These are phyloP conservation scores for Lichenothelia convexa DNA, from an alignment of 495 filamentous ascomycete genomes.

Conservation along the genomic window DNA sequence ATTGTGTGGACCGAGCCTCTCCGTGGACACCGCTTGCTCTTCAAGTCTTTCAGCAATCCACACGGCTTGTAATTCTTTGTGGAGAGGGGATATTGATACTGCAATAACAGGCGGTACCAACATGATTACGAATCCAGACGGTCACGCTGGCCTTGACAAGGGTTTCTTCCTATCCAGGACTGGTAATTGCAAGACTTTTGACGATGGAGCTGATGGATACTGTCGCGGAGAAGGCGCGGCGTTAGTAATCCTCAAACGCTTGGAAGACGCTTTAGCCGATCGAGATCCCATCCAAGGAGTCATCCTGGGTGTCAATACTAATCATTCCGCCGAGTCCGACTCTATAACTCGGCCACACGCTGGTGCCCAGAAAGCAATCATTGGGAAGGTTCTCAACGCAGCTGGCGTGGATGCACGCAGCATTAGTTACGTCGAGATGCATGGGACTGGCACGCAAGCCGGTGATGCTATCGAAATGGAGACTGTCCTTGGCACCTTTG, in stretches of 20 bases:
- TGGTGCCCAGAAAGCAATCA: slow-evolving; percentile 12
- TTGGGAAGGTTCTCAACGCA: slow-evolving; percentile 7
- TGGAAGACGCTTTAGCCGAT: slow-evolving; percentile 18
- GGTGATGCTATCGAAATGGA: slow-evolving; percentile 22
- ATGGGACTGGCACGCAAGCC: slow-evolving; percentile 26
- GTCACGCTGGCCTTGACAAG: slow-evolving; percentile 15
- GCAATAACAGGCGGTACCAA: slow-evolving; percentile 25
- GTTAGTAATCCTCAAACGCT: slow-evolving; percentile 20
- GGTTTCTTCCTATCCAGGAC: slow-evolving; percentile 23
- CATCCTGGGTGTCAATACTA: slow-evolving; percentile 14
- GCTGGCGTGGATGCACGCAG: slow-evolving; percentile 10
- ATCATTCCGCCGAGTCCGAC: slow-evolving; percentile 18
- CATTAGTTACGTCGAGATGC: slow-evolving; percentile 22
- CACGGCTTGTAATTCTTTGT: slow-evolving; percentile 20
- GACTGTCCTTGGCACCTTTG: slow-evolving; percentile 16
- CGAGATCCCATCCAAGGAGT: slow-evolving; percentile 18
- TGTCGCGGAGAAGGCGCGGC: slow-evolving; percentile 22
- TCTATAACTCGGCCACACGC: slow-evolving; percentile 24
- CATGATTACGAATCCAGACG: slow-evolving; percentile 22
- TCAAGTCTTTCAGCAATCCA: slow-evolving; percentile 20
- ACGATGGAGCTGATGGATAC: slow-evolving; percentile 24
- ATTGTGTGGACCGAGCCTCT: slow-evolving; percentile 3
- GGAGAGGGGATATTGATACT: slow-evolving; percentile 21
- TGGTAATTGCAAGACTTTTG: slow-evolving; percentile 27
- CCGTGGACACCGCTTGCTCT: slow-evolving; percentile 22